Evolutionary conservation across 805 yeast species (phyloP).

Genomic region (Starmerella bacillaris): DNA sequence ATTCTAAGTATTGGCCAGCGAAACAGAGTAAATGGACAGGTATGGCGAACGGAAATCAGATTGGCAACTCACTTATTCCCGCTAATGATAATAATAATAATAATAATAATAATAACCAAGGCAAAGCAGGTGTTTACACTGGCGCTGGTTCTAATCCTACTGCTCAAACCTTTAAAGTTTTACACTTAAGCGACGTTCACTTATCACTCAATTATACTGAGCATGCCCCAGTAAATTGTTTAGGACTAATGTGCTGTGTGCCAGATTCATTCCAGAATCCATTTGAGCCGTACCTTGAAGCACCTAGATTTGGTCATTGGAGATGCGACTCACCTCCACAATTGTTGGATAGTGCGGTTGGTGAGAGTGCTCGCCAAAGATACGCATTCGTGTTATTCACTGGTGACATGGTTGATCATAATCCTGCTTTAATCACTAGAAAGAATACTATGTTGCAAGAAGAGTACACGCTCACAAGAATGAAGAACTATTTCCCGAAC

Average conservation of each 20-base stretch:
- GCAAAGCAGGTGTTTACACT: not conserved
- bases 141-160: not conserved
- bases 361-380: constrained; percentile 19
- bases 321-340: constrained; percentile 49
- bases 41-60: not conserved
- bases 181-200: constrained; percentile 54
- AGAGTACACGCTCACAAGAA: constrained; percentile 31
- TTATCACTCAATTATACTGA: constrained; percentile 33
- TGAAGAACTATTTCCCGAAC: constrained; percentile 34
- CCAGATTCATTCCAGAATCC: constrained; percentile 29
- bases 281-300: constrained; percentile 27
- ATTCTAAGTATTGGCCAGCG: constrained; percentile 29
- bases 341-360: constrained; percentile 40
- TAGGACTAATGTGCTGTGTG: constrained; percentile 38
- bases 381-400: constrained; percentile 52
- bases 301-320: constrained; percentile 44
- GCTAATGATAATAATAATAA: not conserved
- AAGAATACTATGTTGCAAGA: constrained; percentile 40
- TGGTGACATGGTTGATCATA: constrained; percentile 60
- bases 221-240: constrained; percentile 28
- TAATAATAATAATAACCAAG: not conserved
- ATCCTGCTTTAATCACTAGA: constrained; percentile 29
- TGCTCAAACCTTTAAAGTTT: constrained; percentile 33
- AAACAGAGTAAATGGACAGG: constrained; percentile 22
- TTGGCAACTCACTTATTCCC: not conserved